Base-by-base conservation (phyloP, 177 flowering plant species). In the Vitis hybrid region DNA sequence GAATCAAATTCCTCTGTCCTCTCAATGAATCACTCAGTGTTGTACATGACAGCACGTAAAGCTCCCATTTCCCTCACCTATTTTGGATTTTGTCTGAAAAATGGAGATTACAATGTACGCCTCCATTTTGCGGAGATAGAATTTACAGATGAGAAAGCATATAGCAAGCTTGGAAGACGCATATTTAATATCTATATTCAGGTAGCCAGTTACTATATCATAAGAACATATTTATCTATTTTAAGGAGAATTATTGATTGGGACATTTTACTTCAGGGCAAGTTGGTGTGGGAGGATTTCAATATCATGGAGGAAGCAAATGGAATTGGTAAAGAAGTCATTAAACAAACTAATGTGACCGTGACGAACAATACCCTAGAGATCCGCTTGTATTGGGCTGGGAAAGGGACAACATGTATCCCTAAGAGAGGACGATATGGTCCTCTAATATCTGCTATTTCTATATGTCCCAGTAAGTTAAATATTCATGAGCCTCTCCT, bases 371-470 rank as follows among this genome's bases (percentile, higher is more conserved):
- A 64, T 64, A 71, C 66, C 17, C 23, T 81, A 58, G 74, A 78
- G 54, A 81, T 81, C 54, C 77, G 65, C 3, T 71, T 81, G 12
- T 18, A 73, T 54, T 78, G 84, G 81, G 71, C 77, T 49, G 84
- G 84, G 32, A 81, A 81, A 66, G 79, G 84, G 59, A 71, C 84
- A 34, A 76, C 71, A 26, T 54, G 58, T 45, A 76, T 81, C 48
- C 84, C 84, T 32, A 5, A 34, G 21, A 66, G 74, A 70, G 80
- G 82, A 65, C 32, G 56, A 21, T 81, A 79, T 76, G 84, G 84
- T 12, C 84, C 84, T n/a, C 82, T 81, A 9, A 66, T 81, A 67
- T 81, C 84, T 21, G 84, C 84, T 51, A 78, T 81, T 49, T 71
- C 78, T 34, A 78, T 58, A 62, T 54, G 56, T 12, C 7, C 17